A percentile compares a stretch with the other conserved stretches of the same genome.
These are phyloP conservation scores for Claviceps sp. DNA, from an alignment of 2,329 filamentous ascomycete species.

Conservation along the genomic window DNA sequence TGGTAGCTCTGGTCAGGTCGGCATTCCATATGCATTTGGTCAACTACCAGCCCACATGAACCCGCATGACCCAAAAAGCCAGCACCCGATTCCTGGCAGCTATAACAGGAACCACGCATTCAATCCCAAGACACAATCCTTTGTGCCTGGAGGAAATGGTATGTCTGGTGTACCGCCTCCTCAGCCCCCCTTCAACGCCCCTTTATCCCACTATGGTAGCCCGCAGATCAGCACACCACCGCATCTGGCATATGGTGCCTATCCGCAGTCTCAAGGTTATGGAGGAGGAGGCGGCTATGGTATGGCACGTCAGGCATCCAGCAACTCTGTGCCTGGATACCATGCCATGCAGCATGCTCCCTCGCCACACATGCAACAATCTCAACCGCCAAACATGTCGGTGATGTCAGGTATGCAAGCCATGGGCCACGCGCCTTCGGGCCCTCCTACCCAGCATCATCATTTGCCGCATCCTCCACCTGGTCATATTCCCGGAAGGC, in stretches of 20 bases:
- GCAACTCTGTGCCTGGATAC: conserved; percentile 38
- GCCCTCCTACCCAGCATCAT: conserved; percentile 16
- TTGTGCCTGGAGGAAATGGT: conserved; percentile 52
- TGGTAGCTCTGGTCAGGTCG: conserved; percentile 12
- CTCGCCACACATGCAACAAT: conserved; percentile 17
- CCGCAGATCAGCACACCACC: conserved; percentile 39
- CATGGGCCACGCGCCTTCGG: conserved; percentile 24
- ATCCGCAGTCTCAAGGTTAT: conserved; percentile 35
- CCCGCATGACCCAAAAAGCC: conserved; percentile 57
- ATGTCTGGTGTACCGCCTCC: conserved; percentile 35
- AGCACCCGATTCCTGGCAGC: conserved; percentile 75
- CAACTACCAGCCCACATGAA: conserved; percentile 60
- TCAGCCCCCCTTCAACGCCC: conserved; percentile 33
- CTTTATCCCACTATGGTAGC: conserved; percentile 37
- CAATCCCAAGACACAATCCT: conserved; percentile 88
- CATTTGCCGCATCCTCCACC: conserved; percentile 30
- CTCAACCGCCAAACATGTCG: conserved; percentile 8
- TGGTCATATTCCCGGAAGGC: conserved; percentile 32
- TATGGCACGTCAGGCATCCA: conserved; percentile 44
- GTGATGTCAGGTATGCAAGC: conserved; percentile 12
- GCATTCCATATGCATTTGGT: conserved; percentile 58
- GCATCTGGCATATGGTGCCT: conserved; percentile 35
- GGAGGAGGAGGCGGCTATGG: conserved; percentile 33
- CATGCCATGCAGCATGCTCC: conserved; percentile 27
- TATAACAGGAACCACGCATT: conserved; percentile 69